Percentiles rank a stretch among this genome's conserved stretches.
phyloP scores from a whole-genome alignment of 345 rosid species.

The Anastatica hierochuntica region DNA sequence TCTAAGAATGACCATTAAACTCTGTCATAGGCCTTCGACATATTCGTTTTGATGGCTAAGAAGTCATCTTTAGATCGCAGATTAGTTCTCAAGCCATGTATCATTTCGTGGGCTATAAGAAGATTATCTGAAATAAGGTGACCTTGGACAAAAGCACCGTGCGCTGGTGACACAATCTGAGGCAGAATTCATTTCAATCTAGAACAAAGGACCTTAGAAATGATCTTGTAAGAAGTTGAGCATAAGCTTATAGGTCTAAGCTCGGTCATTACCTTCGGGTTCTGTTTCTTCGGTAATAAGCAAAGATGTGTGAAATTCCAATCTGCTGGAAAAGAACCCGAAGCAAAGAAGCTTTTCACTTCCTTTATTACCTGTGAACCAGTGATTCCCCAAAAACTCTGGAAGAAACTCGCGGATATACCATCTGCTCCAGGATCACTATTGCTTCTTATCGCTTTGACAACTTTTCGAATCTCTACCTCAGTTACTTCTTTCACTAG shows the following conservation, averaged over 20 bases:
- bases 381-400: too few relatives aligned
- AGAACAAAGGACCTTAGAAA: not conserved
- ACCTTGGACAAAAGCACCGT: not conserved
- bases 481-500: too few relatives aligned
- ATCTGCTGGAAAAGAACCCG: not conserved
- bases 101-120: not conserved
- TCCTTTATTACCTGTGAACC: too few relatives aligned
- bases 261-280: not conserved
- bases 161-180: not conserved
- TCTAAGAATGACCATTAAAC: not conserved
- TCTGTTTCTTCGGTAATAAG: not conserved
- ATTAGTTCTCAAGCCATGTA: not conserved
- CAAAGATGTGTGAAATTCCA: not conserved
- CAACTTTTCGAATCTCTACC: too few relatives aligned
- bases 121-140: not conserved
- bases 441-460: too few relatives aligned
- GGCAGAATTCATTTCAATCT: not conserved
- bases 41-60: not conserved
- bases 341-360: too few relatives aligned
- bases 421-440: too few relatives aligned
- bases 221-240: not conserved
- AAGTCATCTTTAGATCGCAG: not conserved
- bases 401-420: too few relatives aligned
- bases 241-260: not conserved
- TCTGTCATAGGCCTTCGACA: not conserved